Base-by-base conservation (phyloP, 2,329 filamentous ascomycete species). In the Sclerotiophoma versabilis region DNA sequence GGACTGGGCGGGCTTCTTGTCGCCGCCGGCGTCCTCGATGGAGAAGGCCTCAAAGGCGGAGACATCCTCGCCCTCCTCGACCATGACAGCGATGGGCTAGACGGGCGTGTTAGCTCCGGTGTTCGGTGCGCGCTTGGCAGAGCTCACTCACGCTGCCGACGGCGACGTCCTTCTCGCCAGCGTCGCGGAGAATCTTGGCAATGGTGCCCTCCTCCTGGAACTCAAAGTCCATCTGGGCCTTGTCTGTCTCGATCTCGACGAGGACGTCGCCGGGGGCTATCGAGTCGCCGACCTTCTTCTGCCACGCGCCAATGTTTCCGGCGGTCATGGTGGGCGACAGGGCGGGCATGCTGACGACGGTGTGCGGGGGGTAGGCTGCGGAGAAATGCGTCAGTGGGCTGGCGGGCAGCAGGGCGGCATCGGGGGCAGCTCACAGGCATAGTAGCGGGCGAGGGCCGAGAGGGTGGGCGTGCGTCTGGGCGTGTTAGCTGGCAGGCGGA, bases 211-310 rank as follows among this genome's bases (percentile, higher is more conserved):
- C 95, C 73, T 99, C 95, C 80, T 99, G 95, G 80, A 96, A 98
- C 80, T 99, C 95, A 77, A 99, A 98, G 83, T 99, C 95, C 95
- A 99, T 99, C 83, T 98, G 95, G 63, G 95, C 95, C 85, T 99
- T 99, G 81, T 99, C 95, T 70, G 95, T 99, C 85, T 99, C 95
- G 72, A 98, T 96, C 84, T 96, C 93, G 66, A 96, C 93, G 67
- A 99, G 82, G 39, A 99, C 95, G 76, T 99, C 95, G 76, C 95
- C 95, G 46, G 96, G 93, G 54, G 86, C 82, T 76, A 99, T 88
- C 60, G 82, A 74, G 78, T 99, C 95, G 74, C 95, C 95, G 65
- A 87, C 84, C 83, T 97, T 96, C 86, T 98, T 99, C 83, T 98
- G 92, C 95, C 95, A 99, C 62, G 87, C 82, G 70, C 95, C 96